Base-by-base conservation (phyloP, 2,329 filamentous ascomycete genomes). In the Aspergillus felis region DNA sequence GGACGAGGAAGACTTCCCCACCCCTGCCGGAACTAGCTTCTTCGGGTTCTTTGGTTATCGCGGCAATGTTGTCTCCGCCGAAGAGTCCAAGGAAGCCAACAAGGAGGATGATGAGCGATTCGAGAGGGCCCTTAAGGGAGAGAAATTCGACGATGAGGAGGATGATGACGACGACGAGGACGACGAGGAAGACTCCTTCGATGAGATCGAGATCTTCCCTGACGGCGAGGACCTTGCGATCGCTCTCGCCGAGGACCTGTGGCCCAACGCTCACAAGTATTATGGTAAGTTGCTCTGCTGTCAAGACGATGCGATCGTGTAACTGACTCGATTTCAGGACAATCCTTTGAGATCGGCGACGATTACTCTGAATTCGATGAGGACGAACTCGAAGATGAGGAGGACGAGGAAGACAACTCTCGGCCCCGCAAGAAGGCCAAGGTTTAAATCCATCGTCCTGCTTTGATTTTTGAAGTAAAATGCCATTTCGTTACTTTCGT, bases 31-130 rank as follows among this genome's bases (percentile, higher is more conserved):
- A 5, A 71, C 87, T 52, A 92, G 88, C 76, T 96, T 97, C 82
- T 97, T 97, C 72, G 85, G 87, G 57, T 94, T 88, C 84, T 97
- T 97, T 73, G 90, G 88, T 54, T 97, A 87, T 79, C 85, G 82
- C 61, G 90, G 86, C 62, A 79, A 84, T 62, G 84, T 84, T 68
- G 78, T 96, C 66, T 84, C 83, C 50, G 87, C 85, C 2, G 88
- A 90, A 74, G 89, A 95, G 81, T 88, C 84, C 66, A 78, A 78
- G 63, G 78, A 82, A 60, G 88, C 87, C 6, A 75, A 72, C 25
- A 83, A 85, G 74, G 81, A 85, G 66, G 84, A 88, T 65, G 75
- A 80, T 51, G 83, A 87, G 77, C 80, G 79, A 66, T 82, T 84
- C 62, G 78, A 75, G 57, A 78, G 78, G 63, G 68, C 71, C 47